phyloP scores from a whole-genome alignment of 208 protist genomes.

The Phytomonas sp. region DNA sequence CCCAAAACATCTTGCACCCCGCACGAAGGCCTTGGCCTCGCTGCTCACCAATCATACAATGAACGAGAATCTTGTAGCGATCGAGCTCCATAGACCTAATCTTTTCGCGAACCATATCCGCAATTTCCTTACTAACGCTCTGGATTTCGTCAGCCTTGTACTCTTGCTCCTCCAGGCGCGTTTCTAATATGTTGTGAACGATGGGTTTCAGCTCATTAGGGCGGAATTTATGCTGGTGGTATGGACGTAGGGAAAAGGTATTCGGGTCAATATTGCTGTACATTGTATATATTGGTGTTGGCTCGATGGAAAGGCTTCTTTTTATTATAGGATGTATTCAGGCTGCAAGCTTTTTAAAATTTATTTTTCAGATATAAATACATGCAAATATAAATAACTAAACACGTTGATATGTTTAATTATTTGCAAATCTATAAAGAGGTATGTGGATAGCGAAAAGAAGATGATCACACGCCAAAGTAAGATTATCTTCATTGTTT shows the following conservation, averaged over 20 bases:
- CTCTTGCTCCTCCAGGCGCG: constrained; percentile 72
- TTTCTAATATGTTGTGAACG: constrained; percentile 66
- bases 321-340: not conserved
- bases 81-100: constrained; percentile 79
- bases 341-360: constrained; percentile 3
- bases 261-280: constrained; percentile 51
- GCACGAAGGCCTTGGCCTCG: constrained; percentile 85
- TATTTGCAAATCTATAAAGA: not conserved
- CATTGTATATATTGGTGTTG: constrained; percentile 21
- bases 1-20: constrained; percentile 94
- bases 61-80: constrained; percentile 90
- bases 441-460: constrained; percentile 4
- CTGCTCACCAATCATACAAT: constrained; percentile 93
- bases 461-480: not conserved
- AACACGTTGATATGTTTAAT: not conserved
- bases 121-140: constrained; percentile 90
- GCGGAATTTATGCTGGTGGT: constrained; percentile 80
- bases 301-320: not conserved
- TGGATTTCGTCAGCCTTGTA: constrained; percentile 89
- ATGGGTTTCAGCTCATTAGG: constrained; percentile 73
- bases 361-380: not conserved
- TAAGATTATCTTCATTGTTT: no score
- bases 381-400: not conserved
- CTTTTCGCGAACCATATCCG: constrained; percentile 82
- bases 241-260: constrained; percentile 85